Conservation (phyloP, 331 rosid species). For the Malus hybrid region DNA sequence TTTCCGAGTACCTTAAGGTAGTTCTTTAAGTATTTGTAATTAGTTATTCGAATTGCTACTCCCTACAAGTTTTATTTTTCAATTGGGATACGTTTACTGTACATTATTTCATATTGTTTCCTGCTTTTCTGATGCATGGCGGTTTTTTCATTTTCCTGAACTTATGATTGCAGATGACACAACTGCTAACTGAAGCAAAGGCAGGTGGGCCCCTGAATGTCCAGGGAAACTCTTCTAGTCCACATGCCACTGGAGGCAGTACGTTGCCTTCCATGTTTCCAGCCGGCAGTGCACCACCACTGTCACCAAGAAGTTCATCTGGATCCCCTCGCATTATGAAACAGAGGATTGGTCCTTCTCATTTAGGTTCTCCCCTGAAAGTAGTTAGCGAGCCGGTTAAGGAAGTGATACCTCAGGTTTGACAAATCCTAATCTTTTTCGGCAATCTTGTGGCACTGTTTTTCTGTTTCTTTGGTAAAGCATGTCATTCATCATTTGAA, state of each 20-base stretch:
- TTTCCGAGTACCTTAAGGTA: not conserved
- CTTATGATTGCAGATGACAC: constrained; percentile 49
- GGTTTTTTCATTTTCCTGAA: constrained; percentile 1
- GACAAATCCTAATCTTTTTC: constrained; percentile 11
- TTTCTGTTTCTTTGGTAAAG: not conserved
- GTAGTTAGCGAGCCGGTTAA: constrained; percentile 89
- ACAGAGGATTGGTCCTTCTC: constrained; percentile 89
- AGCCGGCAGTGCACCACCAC: constrained; percentile 98
- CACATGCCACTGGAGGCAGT: constrained; percentile 63
- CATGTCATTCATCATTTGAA: constrained; percentile 5
- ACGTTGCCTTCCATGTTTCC: constrained; percentile 98
- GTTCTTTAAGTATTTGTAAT: not conserved
- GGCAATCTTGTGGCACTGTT: not conserved
- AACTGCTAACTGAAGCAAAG: constrained; percentile 83
- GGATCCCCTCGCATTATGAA: constrained; percentile 96
- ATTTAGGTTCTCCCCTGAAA: constrained; percentile 87
- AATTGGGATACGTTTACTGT: not conserved
- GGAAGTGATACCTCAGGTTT: constrained; percentile 97
- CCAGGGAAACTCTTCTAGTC: constrained; percentile 89
- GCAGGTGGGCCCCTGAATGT: constrained; percentile 86
- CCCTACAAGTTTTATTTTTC: not conserved
- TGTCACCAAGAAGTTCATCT: constrained; percentile 92
- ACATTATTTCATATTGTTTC: not conserved
- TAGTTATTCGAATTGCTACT: not conserved
- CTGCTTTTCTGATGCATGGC: not conserved